Evolutionary conservation across 257 asterid species (phyloP), one percentile per base, ranked within the genome.

Genomic region (Plantago ovata): DNA sequence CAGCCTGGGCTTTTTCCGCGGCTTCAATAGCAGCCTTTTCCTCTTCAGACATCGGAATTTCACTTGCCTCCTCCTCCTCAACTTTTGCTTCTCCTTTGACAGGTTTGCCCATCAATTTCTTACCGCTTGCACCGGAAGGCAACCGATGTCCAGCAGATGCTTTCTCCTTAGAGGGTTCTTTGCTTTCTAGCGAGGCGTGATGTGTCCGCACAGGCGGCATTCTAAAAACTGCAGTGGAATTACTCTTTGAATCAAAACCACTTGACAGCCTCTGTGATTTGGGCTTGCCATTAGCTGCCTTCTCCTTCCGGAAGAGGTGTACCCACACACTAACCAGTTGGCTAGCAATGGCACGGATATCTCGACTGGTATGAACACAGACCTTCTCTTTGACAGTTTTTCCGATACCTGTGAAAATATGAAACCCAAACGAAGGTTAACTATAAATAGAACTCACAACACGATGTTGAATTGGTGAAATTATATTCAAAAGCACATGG

Each of bases 301-400:
- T 93, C 80, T 89, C 94, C 79, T 84, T 93, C 56, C 99, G 95
- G 70, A 93, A 89, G 46, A 93, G 79, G 66, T 86, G 97, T 65
- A 93, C 76, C 99, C 99, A 93, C 45, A 93, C 96, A 18, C 74
- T 81, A 63, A 93, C 99, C 58, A 93, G 97, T 81, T 93, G 99
- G 75, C 97, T 86, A 40, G 99, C 99, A 56, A 93, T 85, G 60
- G 99, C 94, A 1, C 99, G 97, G 67, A 93, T 93, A 76, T 93
- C 99, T 64, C 99, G 97, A 79, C 99, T 93, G 54, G 97, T 82
- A 67, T 93, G 99, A 46, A 93, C 93, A 64, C 99, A 93, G 12
- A 93, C 99, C 69, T 89, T 93, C 71, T 93, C 95, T 78, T 86
- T 93, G 21, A 93, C 91, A 13, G 99, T 93, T 83, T 84, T 93